Evolutionary conservation across 768 basidiomycete species (phyloP).

Genomic region (Russula sp.): DNA sequence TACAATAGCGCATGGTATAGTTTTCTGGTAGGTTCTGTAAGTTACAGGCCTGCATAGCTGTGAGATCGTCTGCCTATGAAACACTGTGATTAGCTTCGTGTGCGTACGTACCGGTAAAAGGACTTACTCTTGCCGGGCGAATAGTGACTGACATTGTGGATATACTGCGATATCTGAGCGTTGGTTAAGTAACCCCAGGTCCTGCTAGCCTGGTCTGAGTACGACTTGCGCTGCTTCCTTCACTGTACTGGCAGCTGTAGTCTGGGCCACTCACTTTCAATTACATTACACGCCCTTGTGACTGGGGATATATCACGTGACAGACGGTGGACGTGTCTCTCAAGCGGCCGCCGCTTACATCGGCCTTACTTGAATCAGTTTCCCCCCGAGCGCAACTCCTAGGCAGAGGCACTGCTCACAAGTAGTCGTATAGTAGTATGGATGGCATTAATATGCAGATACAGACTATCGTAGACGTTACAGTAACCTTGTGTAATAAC

Average conservation of each 20-base stretch:
- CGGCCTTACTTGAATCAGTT: no score
- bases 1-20: constrained; percentile 78
- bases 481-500: background rate
- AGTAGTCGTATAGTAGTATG: no score
- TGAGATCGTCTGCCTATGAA: constrained; percentile 72
- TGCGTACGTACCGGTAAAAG: background rate
- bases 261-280: no score
- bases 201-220: no score
- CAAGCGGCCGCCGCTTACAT: no score
- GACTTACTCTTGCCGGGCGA: constrained; percentile 32
- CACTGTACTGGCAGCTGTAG: no score
- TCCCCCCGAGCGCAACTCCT: background rate
- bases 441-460: background rate
- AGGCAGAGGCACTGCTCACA: no score
- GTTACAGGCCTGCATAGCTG: constrained; percentile 93
- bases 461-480: background rate
- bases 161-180: background rate
- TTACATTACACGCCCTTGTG: no score
- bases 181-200: no score
- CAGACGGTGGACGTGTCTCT: no score
- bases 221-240: no score
- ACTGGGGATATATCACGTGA: background rate
- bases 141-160: constrained; percentile 41
- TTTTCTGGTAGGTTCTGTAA: constrained; percentile 91
- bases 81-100: constrained; percentile 12